Base-by-base conservation (phyloP, 2,329 filamentous ascomycete species). In the Aspergillus clavatus region DNA sequence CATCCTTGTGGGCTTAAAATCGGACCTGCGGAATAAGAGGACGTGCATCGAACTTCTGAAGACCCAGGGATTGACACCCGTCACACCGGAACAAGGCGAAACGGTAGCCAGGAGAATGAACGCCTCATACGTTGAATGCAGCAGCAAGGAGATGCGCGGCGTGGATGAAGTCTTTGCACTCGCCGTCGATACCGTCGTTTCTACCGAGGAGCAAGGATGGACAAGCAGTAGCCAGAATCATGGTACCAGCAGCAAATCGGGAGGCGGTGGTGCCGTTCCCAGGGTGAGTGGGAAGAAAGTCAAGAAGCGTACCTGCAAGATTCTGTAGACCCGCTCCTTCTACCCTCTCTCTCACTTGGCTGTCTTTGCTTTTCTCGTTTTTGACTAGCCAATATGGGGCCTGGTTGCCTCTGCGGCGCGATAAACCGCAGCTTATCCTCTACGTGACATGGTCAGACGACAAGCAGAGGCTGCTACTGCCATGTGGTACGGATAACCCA, bases 41-140 rank as follows among this genome's bases (percentile, higher is more conserved):
- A 91, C 89, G 42, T 97, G 93, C 72, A 95, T 97, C 71, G 93
- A 98, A 67, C 89, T 98, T 67, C 88, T 98, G 71, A 96, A 95
- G 74, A 95, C 91, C 12, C 93, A 98, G 69, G 93, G 93, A 38
- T 80, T 98, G 48, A 97, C 91, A 2, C 93, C 93, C 4, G 91
- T 98, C 39, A 96, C 90, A 1, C 82, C 83, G 40, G 87, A 95
- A 59, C 91, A 98, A 71, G 93, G 91, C 52, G 80, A 86, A 64
- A 79, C 82, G 7, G 90, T 98, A 21, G 90, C 93, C 45, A 81
- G 84, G 62, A 93, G 91, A 73, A 98, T 98, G 93, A 83, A 84
- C 52, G 93, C 93, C 10, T 79, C 84, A 62, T 98, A 98, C 74
- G 91, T 95, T 81, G 93, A 98, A 73, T 98, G 93, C 78, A 95